phyloP scores from a whole-genome alignment of 2,329 filamentous ascomycete species.

The Scedosporium minutisporum region DNA sequence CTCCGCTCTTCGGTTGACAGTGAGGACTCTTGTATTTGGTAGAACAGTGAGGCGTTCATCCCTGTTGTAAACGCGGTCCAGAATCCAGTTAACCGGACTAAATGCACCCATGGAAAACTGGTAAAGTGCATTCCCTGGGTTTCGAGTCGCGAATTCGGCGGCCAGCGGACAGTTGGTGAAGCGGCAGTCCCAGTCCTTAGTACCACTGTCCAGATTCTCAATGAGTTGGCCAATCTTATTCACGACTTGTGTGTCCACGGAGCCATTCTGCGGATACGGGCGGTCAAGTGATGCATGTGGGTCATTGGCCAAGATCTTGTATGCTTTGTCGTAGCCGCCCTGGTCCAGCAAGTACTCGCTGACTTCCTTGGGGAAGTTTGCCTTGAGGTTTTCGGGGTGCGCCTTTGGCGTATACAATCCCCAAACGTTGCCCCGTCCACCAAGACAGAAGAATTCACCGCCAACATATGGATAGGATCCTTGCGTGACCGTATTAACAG shows the following conservation, averaged over 20 bases:
- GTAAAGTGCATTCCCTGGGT: neutral
- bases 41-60: constrained; percentile 6
- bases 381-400: constrained; percentile 29
- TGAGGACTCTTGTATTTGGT: neutral
- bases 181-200: constrained; percentile 1
- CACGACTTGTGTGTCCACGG: neutral
- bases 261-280: neutral
- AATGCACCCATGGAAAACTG: constrained; percentile 6
- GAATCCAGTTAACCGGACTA: constrained; percentile 6
- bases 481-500: constrained; percentile 2
- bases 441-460: constrained; percentile 1
- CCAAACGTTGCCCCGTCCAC: constrained; percentile 5
- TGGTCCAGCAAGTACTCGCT: neutral
- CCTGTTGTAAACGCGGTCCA: constrained; percentile 7
- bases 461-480: constrained; percentile 1
- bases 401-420: constrained; percentile 4
- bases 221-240: constrained; percentile 10
- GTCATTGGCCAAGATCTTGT: constrained; percentile 3
- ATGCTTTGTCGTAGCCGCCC: constrained; percentile 4
- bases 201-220: constrained; percentile 4
- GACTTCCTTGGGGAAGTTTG: constrained; percentile 1
- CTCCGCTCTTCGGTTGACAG: neutral
- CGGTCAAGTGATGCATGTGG: neutral
- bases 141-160: neutral
- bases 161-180: constrained; percentile 2